Percentiles rank a stretch among this genome's conserved stretches.
These are phyloP conservation scores for Calocera cornea DNA, from an alignment of 768 basidiomycete species.

Conservation along the genomic window DNA sequence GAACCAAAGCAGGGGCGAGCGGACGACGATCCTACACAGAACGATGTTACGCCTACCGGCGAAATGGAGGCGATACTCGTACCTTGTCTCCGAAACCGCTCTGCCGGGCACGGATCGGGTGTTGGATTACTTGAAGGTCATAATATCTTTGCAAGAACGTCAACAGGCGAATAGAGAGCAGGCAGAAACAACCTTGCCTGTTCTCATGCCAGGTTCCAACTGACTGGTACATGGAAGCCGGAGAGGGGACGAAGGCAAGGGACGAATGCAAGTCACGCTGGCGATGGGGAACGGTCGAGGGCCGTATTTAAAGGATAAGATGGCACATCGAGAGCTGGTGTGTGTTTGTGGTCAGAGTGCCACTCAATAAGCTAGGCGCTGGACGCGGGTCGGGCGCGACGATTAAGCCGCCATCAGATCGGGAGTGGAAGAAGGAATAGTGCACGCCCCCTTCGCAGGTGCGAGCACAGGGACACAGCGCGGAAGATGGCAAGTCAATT, in stretches of 20 bases:
- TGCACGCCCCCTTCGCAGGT: neutral
- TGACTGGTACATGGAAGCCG: conserved; percentile 49
- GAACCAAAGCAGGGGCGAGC: conserved; percentile 74
- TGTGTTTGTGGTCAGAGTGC: neutral
- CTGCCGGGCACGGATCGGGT: conserved; percentile 83
- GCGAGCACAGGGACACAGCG: neutral
- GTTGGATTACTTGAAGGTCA: conserved; percentile 71
- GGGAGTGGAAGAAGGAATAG: neutral
- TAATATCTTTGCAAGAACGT: conserved; percentile 34
- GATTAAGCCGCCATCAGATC: conserved; percentile 5
- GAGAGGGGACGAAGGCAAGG: neutral
- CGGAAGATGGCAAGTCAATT: conserved; percentile 4
- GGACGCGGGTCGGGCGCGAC: conserved; percentile 1
- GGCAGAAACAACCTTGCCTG: neutral
- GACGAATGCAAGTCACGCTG: conserved; percentile 12
- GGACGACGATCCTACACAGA: conserved; percentile 69
- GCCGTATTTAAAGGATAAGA: neutral
- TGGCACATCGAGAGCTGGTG: neutral
- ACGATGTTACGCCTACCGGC: neutral
- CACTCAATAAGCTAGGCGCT: neutral
- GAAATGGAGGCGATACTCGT: conserved; percentile 16
- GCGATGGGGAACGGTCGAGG: conserved; percentile 2
- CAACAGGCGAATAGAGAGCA: neutral
- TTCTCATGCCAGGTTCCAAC: conserved; percentile 17
- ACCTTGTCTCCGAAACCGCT: conserved; percentile 97